Base-by-base conservation (phyloP, 345 rosid species). In the Conringia planisiliqua region DNA sequence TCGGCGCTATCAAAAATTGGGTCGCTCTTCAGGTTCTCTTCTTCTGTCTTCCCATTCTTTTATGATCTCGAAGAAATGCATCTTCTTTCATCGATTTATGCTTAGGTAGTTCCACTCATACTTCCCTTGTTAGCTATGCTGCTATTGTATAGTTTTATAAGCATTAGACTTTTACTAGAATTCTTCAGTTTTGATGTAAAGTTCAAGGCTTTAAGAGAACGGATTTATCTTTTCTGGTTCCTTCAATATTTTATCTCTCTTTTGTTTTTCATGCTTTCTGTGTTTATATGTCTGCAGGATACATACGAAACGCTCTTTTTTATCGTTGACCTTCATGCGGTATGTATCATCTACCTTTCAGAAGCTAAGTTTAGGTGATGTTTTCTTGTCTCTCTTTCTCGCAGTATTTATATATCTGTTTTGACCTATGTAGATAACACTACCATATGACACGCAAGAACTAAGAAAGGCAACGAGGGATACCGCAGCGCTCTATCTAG, bases 1-100 rank as follows among this genome's bases (percentile, higher is more conserved):
- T 91, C 24, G 97, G 96, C 5, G 96, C 97, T 59, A 91, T 89
- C 43, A 91, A 91, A 73, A 91, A 90, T 62, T 94, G 96, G 95
- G 83, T 87, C 36, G 74, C 81, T 8, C 91, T 91, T 81, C 97
- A 91, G 98, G 91, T 93, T 73, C 12, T 73, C 12, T 22, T 8
- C 8, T 10, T 36, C 18, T 7, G 38, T 35, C 7, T 35, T 35
- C 38, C 3, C 38, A 8, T 33, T 33, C 36, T 33, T 33, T 6
- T 33, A 33, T 33, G 7, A 33, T 35, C 38, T 35, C 38, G 7
- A 35, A 35, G 36, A 35, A 27, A 27, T 27, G 20, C 13, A 8
- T 48, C 27, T 47, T 47, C 52, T 8, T 47, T 47, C 52, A 3
- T 17, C 26, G 9, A 44, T 46, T 46, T 46, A 17, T 46, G 24